Evolutionary conservation across 805 yeast species (phyloP).

Genomic region (Candida cerambycidarum): DNA sequence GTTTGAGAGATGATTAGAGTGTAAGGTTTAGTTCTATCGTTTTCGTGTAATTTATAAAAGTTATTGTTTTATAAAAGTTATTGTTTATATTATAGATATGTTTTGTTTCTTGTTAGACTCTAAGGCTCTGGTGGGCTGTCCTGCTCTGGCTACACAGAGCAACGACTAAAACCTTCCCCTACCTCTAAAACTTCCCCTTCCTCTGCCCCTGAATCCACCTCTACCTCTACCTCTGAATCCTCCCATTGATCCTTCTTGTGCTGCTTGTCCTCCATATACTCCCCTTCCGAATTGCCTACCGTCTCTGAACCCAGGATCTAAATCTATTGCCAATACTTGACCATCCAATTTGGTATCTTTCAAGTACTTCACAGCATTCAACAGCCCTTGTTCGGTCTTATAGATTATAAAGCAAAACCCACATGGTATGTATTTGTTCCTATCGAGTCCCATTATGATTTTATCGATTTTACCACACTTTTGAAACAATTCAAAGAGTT

Average conservation of each 20-base stretch:
- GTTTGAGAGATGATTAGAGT: constrained; percentile 10
- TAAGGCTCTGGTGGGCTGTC: no score
- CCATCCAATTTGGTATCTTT: constrained; percentile 85
- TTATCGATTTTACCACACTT: constrained; percentile 77
- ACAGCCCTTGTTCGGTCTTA: constrained; percentile 63
- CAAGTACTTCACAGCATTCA: constrained; percentile 79
- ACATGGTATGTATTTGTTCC: constrained; percentile 89
- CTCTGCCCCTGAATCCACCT: constrained; percentile 11
- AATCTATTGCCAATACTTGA: constrained; percentile 75
- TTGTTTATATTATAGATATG: neutral
- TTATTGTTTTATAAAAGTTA: no score
- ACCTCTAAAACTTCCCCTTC: constrained; percentile 8
- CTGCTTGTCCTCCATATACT: constrained; percentile 84
- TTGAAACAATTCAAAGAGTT: constrained; percentile 80
- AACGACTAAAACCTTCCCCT: neutral
- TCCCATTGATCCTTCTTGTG: constrained; percentile 56
- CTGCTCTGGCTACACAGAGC: no score
- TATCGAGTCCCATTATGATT: constrained; percentile 92
- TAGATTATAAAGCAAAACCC: constrained; percentile 94
- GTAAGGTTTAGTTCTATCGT: neutral
- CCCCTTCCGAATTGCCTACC: constrained; percentile 98
- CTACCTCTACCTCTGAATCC: constrained; percentile 37
- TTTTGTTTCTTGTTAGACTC: no score
- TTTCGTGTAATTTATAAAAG: no score
- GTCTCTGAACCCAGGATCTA: constrained; percentile 94